phyloP scores from a whole-genome alignment of 2,329 filamentous ascomycete genomes.

The Colletotrichum melonis region DNA sequence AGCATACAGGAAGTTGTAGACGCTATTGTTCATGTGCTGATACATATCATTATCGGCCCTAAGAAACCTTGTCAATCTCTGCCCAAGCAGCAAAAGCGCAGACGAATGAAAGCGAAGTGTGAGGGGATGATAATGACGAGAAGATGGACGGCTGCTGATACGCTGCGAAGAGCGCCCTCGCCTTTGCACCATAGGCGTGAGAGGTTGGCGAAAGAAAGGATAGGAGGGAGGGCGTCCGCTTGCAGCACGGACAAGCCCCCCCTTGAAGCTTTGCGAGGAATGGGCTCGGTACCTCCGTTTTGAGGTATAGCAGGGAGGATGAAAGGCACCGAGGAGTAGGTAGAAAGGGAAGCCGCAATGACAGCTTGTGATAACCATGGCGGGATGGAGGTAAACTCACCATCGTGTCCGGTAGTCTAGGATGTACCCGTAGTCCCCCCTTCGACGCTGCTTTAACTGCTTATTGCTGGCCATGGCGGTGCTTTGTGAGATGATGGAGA shows the following conservation, averaged over 20 bases:
- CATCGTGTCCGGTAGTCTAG: constrained; percentile 90
- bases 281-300: constrained; percentile 2
- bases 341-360: background rate
- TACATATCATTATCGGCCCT: constrained; percentile 98
- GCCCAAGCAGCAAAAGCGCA: background rate
- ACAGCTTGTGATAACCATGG: background rate
- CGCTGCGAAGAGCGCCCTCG: background rate
- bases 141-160: constrained; percentile 14
- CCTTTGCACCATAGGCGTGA: background rate
- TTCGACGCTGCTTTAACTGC: constrained; percentile 69
- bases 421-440: constrained; percentile 80
- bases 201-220: background rate
- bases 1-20: constrained; percentile 81
- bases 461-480: constrained; percentile 15
- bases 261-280: constrained; percentile 19
- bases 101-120: constrained; percentile 19
- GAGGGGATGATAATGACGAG: constrained; percentile 7
- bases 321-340: background rate
- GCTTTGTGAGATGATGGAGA: constrained; percentile 9
- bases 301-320: background rate
- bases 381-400: constrained; percentile 55
- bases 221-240: background rate
- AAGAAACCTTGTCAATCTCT: constrained; percentile 33
- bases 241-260: constrained; percentile 4
- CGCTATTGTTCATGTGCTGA: constrained; percentile 89